Percentiles rank a stretch among this genome's conserved stretches.
These are phyloP conservation scores for Spirogloea muscicola DNA, from an alignment of 139 green algal genomes.

Conservation along the genomic window DNA sequence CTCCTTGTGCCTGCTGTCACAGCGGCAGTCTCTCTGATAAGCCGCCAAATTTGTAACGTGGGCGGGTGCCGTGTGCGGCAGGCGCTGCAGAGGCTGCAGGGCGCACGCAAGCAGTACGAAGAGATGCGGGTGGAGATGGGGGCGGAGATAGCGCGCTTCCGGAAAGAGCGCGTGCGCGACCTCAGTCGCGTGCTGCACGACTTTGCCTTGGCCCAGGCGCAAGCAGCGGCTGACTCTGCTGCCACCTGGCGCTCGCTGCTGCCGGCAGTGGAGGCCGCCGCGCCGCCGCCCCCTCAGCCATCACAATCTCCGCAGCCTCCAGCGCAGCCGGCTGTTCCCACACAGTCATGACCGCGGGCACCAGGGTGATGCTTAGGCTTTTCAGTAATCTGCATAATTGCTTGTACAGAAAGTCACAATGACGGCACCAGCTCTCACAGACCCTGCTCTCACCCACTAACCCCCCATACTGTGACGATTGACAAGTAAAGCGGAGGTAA, in stretches of 20 bases:
- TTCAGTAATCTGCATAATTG: no score
- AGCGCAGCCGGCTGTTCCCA: no score
- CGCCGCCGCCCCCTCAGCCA: no score
- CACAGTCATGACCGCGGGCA: no score
- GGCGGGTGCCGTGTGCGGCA: constrained; percentile 15
- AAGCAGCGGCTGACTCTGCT: constrained; percentile 61
- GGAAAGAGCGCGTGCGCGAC: constrained; percentile 72
- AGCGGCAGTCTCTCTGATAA: background rate
- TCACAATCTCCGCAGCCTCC: no score
- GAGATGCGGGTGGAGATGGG: constrained; percentile 70
- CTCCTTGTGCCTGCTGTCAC: background rate
- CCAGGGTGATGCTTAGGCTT: no score
- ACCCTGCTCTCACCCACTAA: no score
- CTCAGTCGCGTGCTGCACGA: constrained; percentile 68
- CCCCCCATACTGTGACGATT: no score
- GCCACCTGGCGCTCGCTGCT: constrained; percentile 65
- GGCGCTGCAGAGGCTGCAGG: constrained; percentile 53
- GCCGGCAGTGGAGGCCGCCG: constrained; percentile 4
- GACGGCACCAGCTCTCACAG: no score
- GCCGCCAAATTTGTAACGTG: background rate
- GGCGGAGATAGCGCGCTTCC: constrained; percentile 73
- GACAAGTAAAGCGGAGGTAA: no score
- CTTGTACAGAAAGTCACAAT: no score
- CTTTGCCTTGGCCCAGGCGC: constrained; percentile 69
- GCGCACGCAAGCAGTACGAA: constrained; percentile 58